Evolutionary conservation across 169 alveolate genomes (phyloP).

Genomic region (Cryptosporidium xiaoi): DNA sequence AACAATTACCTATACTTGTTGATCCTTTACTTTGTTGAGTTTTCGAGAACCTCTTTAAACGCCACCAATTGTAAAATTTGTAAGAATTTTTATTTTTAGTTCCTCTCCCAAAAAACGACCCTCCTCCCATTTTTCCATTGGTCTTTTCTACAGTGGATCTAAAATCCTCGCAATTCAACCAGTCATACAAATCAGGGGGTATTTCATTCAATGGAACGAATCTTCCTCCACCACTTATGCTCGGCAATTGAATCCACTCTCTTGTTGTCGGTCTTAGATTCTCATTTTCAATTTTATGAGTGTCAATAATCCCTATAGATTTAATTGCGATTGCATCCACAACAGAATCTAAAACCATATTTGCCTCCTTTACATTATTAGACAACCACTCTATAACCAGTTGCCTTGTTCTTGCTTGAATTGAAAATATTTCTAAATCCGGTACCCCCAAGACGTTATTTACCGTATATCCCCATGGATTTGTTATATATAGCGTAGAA

Average conservation of each 20-base stretch:
- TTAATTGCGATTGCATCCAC: constrained; percentile 50
- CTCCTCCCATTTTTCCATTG: neutral
- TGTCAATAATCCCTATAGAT: constrained; percentile 26
- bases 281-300: neutral
- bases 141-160: neutral
- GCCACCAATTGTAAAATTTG: constrained; percentile 50
- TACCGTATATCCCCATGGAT: constrained; percentile 55
- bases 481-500: constrained; percentile 16
- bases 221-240: constrained; percentile 50
- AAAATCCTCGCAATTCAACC: constrained; percentile 45
- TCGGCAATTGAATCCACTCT: constrained; percentile 65
- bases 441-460: constrained; percentile 40
- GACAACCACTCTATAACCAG: constrained; percentile 28
- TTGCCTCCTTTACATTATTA: constrained; percentile 27
- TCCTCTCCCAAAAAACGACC: no score
- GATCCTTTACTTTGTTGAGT: neutral
- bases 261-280: constrained; percentile 20
- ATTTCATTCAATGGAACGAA: constrained; percentile 65
- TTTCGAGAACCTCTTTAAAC: constrained; percentile 29
- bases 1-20: neutral
- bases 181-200: constrained; percentile 58
- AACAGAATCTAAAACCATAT: constrained; percentile 42
- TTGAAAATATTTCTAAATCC: constrained; percentile 24
- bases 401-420: constrained; percentile 55
- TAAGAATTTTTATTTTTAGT: constrained; percentile 1